Evolutionary conservation across 2,329 filamentous ascomycete species (phyloP).

Genomic region (Stemphylium vesicarium): DNA sequence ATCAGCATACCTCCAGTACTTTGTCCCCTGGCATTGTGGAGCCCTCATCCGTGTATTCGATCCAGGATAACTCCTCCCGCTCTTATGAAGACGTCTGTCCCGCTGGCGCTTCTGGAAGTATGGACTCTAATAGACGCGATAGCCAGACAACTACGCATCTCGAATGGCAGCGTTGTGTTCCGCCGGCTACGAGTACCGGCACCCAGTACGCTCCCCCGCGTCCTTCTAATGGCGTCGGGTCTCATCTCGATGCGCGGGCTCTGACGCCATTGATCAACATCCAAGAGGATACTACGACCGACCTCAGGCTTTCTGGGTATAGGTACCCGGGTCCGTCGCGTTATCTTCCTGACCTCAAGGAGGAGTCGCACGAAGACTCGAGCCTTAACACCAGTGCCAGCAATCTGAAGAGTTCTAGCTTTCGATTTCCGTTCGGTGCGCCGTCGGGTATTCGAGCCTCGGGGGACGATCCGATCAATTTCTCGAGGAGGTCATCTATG

Average conservation of each 20-base stretch:
- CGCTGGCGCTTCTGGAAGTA: constrained; percentile 10
- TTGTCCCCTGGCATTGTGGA: constrained; percentile 19
- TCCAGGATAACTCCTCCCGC: constrained; percentile 25
- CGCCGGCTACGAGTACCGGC: neutral
- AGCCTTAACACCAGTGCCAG: constrained; percentile 48
- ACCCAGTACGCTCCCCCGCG: constrained; percentile 3
- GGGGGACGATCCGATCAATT: constrained; percentile 29
- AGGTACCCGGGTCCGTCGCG: constrained; percentile 38
- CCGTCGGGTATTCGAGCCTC: constrained; percentile 26
- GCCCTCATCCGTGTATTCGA: constrained; percentile 35
- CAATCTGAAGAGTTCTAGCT: constrained; percentile 40
- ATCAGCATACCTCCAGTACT: constrained; percentile 22
- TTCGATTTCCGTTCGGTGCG: constrained; percentile 31
- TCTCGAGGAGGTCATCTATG: constrained; percentile 28
- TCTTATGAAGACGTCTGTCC: constrained; percentile 23
- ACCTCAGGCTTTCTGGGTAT: constrained; percentile 40
- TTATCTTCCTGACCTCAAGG: constrained; percentile 55
- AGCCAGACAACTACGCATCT: constrained; percentile 47
- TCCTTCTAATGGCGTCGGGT: constrained; percentile 14
- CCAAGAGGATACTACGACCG: constrained; percentile 42
- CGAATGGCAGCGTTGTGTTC: constrained; percentile 27
- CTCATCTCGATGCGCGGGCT: constrained; percentile 5
- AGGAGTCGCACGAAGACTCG: constrained; percentile 57
- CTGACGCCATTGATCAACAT: constrained; percentile 11
- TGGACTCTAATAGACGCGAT: constrained; percentile 29